These are phyloP conservation scores for Daucus carota DNA, from an alignment of 129 eudicot genomes.

Conservation along the genomic window DH1_v3.0 NC_030388.2:30420001-30420500, in stretches of 20 bases:
- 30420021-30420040: background rate
- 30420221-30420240: background rate
- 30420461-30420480: slow-evolving; percentile 23
- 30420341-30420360: slow-evolving; percentile 11
- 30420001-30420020: background rate
- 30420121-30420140: background rate
- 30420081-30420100: background rate
- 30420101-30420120: no score
- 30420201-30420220: background rate
- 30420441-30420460: slow-evolving; percentile 14
- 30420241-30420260: background rate
- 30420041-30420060: background rate
- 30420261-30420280: slow-evolving; percentile 11
- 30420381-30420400: background rate
- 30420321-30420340: background rate
- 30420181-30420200: background rate
- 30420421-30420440: slow-evolving; percentile 8
- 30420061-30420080: background rate
- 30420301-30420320: slow-evolving; percentile 1
- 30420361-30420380: slow-evolving; percentile 7
- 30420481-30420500: slow-evolving; percentile 61
- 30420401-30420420: slow-evolving; percentile 2
- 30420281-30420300: slow-evolving; percentile 16
- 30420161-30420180: background rate
- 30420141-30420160: background rate